phyloP scores from a whole-genome alignment of 257 asterid species.

The Galeopsis tetrahit region DNA sequence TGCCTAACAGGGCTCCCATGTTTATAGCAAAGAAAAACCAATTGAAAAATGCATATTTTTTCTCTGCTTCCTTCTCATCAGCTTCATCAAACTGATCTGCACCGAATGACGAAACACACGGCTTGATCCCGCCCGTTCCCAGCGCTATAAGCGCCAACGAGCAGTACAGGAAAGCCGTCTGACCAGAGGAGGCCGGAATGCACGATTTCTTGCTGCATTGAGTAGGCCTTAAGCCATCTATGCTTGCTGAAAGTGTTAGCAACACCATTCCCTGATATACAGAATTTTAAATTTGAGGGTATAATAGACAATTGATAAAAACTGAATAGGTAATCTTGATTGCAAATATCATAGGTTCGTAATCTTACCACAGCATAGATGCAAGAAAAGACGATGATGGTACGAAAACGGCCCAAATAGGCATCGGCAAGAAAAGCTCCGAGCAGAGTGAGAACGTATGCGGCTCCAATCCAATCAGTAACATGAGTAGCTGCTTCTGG shows the following conservation, averaged over 20 bases:
- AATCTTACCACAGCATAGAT: constrained; percentile 60
- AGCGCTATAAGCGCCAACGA: constrained; percentile 71
- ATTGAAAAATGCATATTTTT: constrained; percentile 73
- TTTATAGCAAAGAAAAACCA: constrained; percentile 91
- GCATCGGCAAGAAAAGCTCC: constrained; percentile 90
- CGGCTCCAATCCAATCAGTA: constrained; percentile 87
- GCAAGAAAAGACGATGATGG: constrained; percentile 73
- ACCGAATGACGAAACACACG: constrained; percentile 79
- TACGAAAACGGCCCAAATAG: constrained; percentile 72
- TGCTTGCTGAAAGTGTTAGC: constrained; percentile 70
- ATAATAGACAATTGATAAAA: too few species aligned
- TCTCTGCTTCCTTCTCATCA: constrained; percentile 53
- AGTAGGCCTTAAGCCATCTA: constrained; percentile 63
- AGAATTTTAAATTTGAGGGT: neutral
- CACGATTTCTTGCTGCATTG: constrained; percentile 61
- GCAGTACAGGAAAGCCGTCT: constrained; percentile 57
- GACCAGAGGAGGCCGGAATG: constrained; percentile 49
- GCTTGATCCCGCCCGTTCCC: constrained; percentile 89
- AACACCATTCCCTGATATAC: constrained; percentile 72
- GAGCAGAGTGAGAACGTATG: constrained; percentile 68
- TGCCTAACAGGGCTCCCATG: constrained; percentile 80
- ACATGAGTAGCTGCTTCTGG: constrained; percentile 83
- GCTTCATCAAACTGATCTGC: constrained; percentile 79
- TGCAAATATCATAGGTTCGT: neutral
- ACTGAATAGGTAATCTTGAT: too few species aligned